Evolutionary conservation across 805 yeast genomes (phyloP), one percentile per base, ranked within the genome.

Genomic region (Zygosaccharomyces siamensis): DNA sequence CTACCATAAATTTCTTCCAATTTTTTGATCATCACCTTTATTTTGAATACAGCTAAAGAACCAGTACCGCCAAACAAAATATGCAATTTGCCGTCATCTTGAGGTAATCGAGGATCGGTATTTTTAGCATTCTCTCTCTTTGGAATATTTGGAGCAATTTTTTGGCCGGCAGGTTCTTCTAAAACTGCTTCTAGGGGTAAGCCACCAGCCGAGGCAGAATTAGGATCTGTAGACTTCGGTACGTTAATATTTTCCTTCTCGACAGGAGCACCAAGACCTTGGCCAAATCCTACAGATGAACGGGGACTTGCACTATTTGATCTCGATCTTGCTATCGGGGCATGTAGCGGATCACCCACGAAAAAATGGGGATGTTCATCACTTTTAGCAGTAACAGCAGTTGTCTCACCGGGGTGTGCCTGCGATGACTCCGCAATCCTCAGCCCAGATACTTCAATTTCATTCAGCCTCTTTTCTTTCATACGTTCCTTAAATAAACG

Each of bases 31-130:
- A 90, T 86, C 54, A 78, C 59, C 26, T 89, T 88, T 42, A 89
- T 81, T 66, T 89, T 88, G 51, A 83, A 78, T 3, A 92, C 83
- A 20, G 95, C 92, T 24, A 88, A 83, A 3, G 93, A 83, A 2
- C 97, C 97, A 27, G 96, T 88, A 31, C 89, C 89, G 10, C 93
- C 97, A 50, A 89, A 72, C 50, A 89, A 71, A 35, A 89, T 82
- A 69, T 89, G 97, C 51, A 87, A 75, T 63, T 89, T 89, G 10
- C 89, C 92, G 67, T 89, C 97, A 63, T 89, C 95, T 65, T 84
- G 79, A 3, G 85, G 84, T 51, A 82, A 67, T 8, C 84, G 72
- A 3, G 84, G 80, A 59, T 85, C 90, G 40, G 79, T 70, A 55
- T 79, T 79, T 36, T 63, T 63, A 10, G 74, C 65, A 20, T 70